Evolutionary conservation across 2,329 filamentous ascomycete genomes (phyloP), one percentile per base, ranked within the genome.

Genomic region (Trichoderma koningiopsis): DNA sequence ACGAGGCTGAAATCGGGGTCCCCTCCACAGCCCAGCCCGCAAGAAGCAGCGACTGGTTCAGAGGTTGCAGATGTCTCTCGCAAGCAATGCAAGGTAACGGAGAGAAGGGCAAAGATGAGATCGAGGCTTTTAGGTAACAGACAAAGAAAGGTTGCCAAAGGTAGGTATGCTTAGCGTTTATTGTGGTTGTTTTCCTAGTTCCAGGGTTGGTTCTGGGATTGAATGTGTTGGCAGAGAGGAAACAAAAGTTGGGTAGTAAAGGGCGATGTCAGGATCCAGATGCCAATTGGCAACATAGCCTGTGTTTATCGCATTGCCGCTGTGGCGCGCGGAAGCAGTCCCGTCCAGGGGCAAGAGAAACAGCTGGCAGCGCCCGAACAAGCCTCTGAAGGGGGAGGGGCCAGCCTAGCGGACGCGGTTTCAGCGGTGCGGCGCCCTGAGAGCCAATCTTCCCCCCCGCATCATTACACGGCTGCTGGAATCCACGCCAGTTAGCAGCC

Each of bases 1-100:
- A 60, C 56, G 65, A 66, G 63, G 63, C 55, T 66, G 63, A 66
- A 66, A 66, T 66, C 57, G 53, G 63, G 63, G 40, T 35, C 63
- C 55, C 40, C 53, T 66, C 63, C 53, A 33, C 49, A 55, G 52
- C 33, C 63, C 49, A 55, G 52, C 63, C 63, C 40, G 62, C 27
- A 53, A 58, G 37, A 66, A 35, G 49, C 5, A 57, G 16, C 53
- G 53, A 56, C 53, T 57, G 13, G 57, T 6, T 33, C n/a, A 55
- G 52, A 43, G 53, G 35, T 37, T 58, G 63, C 55, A 8, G 40
- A 59, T 43, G 63, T 56, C 40, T 59, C 55, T 67, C 31, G n/a
- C 43, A 37, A 35, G 47, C 53, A 35, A 67, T 31, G 31, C 63
- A 58, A 57, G 47, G n/a, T 7, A 55, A 16, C 8, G 11, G n/a